Base-by-base conservation (phyloP, 1,284 basidiomycete species). In the Marasmius tenuissimus region DNA sequence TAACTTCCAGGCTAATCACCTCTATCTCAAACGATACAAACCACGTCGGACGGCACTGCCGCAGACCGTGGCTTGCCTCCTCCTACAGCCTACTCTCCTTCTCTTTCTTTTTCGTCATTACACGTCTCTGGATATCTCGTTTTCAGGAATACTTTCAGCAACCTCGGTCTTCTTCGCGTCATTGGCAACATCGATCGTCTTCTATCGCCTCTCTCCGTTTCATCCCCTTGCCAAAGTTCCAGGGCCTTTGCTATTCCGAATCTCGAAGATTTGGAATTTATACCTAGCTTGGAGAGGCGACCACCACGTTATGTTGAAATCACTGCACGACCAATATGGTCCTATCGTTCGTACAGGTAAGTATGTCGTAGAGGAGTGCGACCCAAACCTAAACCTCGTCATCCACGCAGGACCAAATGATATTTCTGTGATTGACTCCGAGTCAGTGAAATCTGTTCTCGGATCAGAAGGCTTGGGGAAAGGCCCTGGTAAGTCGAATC, bases 211-310 rank as follows among this genome's bases (percentile, higher is more conserved):
- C 6, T 79, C 80, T 1, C 78, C 79, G 0, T 73, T 76, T 56
- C 80, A 82, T 62, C 80, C 80, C 5, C 70, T 82, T 10, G 72
- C 77, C 1, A 63, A 66, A 34, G 75, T 74, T 65, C 81, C 80
- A 22, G 81, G 80, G 4, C 79, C 79, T 8, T 14, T 70, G 0
- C 49, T 75, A 8, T 69, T 66, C 66, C 76, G 73, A 58, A 34
- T 76, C 2, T 69, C 77, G 14, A 77, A 78, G 60, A 58, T 75
- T 12, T 72, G 71, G 66, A 65, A 60, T 1, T 70, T 70, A 5
- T 72, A 66, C 58, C 55, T 73, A n/a, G 63, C 68, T 61, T 47
- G 39, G 62, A 55, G 11, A 79, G 78, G 9, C 68, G 71, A 45
- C 66, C 70, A 20, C 75, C 79, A 61, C 39, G 65, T 2, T 69